Evolutionary conservation across 1,284 basidiomycete species (phyloP), one percentile per base, ranked within the genome.

Genomic region (Neotropicomus parvogracilis): DNA sequence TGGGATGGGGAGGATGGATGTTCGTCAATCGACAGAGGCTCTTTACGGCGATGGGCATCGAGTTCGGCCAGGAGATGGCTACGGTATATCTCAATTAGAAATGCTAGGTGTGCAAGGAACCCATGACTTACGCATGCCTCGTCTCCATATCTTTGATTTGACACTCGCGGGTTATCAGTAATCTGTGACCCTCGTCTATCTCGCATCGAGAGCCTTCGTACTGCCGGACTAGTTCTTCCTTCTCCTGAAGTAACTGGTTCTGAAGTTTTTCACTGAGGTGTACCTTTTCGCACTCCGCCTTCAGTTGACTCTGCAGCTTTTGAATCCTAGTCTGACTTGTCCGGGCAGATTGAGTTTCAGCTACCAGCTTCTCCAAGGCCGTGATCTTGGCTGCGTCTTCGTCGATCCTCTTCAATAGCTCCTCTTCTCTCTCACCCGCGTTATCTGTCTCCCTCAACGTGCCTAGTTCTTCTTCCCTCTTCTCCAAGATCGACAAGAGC

Each of bases 351-450:
- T 72, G 64, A 27, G 66, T 59, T 28, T 72, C 71, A 27, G 66
- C 57, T 7, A 76, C 56, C 56, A 77, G 62, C 40, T 60, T 63
- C 57, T 83, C 77, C 44, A 85, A 58, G 3, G 78, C 71, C 6
- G 63, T 59, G 26, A 83, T 80, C 63, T 78, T 83, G 1, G 75
- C 78, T 36, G 79, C 78, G 49, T 85, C 83, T 58, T 82, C 81
- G 38, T 85, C 83, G 29, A 85, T 80, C 53, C 83, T 70, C 56
- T 70, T 68, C 54, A 83, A 53, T 31, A 84, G 57, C 51, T 81
- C 79, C 29, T 75, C 72, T 59, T 85, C 83, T 41, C 73, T 56
- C 54, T 72, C 63, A 34, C 76, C 66, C 14, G 63, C 60, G 24
- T 64, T 50, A 33, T 65, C 65, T 48, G 70, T 65, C 33, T 62